Base-by-base conservation (phyloP, 1,284 basidiomycete species). In the Ganoderma leucocontextum region DNA sequence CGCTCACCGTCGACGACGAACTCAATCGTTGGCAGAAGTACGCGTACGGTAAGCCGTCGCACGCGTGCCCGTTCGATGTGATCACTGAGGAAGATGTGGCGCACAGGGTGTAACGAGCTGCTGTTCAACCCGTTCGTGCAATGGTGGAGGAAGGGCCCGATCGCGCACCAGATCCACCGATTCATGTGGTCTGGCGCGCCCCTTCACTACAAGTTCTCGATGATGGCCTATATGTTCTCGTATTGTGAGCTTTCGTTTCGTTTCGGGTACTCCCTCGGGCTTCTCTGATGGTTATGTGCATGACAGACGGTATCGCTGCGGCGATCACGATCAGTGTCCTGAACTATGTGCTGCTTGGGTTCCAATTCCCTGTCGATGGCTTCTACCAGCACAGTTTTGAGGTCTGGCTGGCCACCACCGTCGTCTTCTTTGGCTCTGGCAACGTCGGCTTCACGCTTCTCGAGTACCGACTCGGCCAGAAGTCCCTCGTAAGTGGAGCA, bases 11-110 rank as follows among this genome's bases (percentile, higher is more conserved):
- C 71, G 84, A 86, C 69, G 85, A 86, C 73, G 84, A 85, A 77
- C 75, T 84, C n/a, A 87, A 87, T 72, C 79, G 87, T 49, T 88
- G 86, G 86, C 86, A 88, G 73, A 89, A 88, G 76, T 88, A 88
- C 76, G 82, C 85, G 10, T 88, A 83, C 69, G 86, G 86, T 78
- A 60, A 57, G 76, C 71, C 22, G 13, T 39, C 2, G 15, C 22
- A 19, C 9, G 9, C 35, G 2, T n/a, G 17, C 35, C 9, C 15
- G 55, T 2, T 58, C 55, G 19, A 38, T 33, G 35, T 58, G 55
- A 35, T n/a, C 10, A 22, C 35, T 58, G 55, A 58, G 19, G 55
- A 66, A 57, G 29, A 38, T 4, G 9, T 47, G 33, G 7, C 19
- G 36, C 17, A 58, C 39, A 76, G 75, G 78, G 2, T 81, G 80